Evolutionary conservation across 768 basidiomycete species (phyloP), one percentile per base, ranked within the genome.

Genomic region (Agrocybe praecox): DNA sequence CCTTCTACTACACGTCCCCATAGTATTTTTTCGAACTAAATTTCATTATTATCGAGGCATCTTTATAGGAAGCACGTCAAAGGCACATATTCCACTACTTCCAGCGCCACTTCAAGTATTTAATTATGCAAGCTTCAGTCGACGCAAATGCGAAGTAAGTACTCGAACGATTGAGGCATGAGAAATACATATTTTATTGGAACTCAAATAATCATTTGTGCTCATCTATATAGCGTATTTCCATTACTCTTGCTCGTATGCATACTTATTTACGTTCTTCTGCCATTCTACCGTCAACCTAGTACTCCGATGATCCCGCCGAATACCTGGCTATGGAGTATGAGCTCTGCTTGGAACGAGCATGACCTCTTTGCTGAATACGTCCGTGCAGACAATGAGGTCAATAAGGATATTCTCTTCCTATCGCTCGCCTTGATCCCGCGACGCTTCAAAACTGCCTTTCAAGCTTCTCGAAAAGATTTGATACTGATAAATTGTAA

Each of bases 101-200:
- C 52, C 47, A 29, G 58, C 65, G 65, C 65, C 65, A 67, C 65
- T 42, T 57, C 44, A 45, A 55, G 46, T 32, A 29, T 48, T 56
- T 55, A 52, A 46, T 56, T 50, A 52, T 45, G 36, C n/a, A 46
- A 24, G 29, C 36, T 46, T 40, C 29, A 52, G 34, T 6, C 42
- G 29, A 44, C 14, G 26, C 43, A 15, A 11, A 34, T 26, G 26
- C 26, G 26, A 5, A 29, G 26, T 29, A 5, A 29, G 26, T 29
- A 29, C 26, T 29, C 5, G 26, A 9, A 5, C 26, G 26, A 43
- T 32, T 21, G 40, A 59, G 34, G 33, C 29, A 44, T 29, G 48
- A n/a, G 46, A 59, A 51, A 34, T 33, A 26, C 10, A 17, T 17
- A 21, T 43, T 29, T 18, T 42, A 52, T 40, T 50, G 46, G 36